Percentiles rank a stretch among this genome's conserved stretches.
Evolutionary conservation across 768 basidiomycete species (phyloP).

Genomic region (Dictyophora rubrovolvata): DNA sequence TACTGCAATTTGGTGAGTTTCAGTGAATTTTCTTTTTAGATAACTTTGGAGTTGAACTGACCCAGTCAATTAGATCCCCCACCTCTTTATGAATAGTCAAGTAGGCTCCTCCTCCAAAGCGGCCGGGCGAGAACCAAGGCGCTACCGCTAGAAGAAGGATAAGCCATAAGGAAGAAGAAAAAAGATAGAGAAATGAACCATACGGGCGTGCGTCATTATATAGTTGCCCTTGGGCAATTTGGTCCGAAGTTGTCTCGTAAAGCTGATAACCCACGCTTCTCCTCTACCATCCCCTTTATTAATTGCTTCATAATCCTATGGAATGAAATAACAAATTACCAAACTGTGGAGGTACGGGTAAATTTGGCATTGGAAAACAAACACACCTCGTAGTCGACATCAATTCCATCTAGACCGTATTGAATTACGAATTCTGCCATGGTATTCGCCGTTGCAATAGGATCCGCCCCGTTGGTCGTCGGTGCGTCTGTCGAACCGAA

Average conservation of each 20-base stretch:
- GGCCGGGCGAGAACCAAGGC: slow-evolving; percentile 28
- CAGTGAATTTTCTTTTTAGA: slow-evolving; percentile 11
- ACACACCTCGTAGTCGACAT: neutral
- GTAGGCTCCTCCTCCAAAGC: slow-evolving; percentile 37
- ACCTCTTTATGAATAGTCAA: slow-evolving; percentile 41
- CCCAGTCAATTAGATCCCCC: slow-evolving; percentile 54
- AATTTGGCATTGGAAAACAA: no score
- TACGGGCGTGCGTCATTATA: slow-evolving; percentile 48
- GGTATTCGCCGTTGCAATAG: neutral
- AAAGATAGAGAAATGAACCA: slow-evolving; percentile 13
- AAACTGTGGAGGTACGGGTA: neutral
- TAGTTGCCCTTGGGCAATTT: slow-evolving; percentile 38
- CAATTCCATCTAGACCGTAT: neutral
- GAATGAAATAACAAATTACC: neutral
- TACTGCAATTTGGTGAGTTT: slow-evolving; percentile 12
- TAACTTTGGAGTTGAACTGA: slow-evolving; percentile 26
- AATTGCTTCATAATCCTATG: slow-evolving; percentile 21
- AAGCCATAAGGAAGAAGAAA: neutral
- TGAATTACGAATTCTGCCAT: neutral
- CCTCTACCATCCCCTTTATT: slow-evolving; percentile 17
- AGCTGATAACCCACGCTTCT: slow-evolving; percentile 42
- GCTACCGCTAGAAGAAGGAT: slow-evolving; percentile 28
- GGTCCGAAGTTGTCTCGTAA: slow-evolving; percentile 40
- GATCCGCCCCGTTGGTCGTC: neutral
- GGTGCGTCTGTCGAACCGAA: neutral